Base-by-base conservation (phyloP, 495 filamentous ascomycete genomes). In the Hypoxylon lienhwacheense region DNA sequence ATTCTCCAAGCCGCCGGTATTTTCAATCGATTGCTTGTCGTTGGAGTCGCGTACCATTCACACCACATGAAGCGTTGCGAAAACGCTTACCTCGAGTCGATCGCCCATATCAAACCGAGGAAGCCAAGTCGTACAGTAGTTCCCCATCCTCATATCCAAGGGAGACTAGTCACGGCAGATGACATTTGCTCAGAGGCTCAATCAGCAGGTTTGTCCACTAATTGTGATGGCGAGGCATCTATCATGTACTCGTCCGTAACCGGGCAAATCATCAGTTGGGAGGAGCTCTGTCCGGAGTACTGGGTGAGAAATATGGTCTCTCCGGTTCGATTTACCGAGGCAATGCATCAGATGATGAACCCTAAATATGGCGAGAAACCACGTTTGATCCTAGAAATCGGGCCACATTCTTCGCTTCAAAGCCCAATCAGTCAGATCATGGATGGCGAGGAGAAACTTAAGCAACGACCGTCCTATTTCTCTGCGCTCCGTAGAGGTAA, bases 361-460 rank as follows among this genome's bases (percentile, higher is more conserved):
- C 10, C 32, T 3, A 39, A 54, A 35, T 26, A 11, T 22, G 33
- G 10, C 5, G 40, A 36, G 4, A 54, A 36, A 28, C 45, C 47
- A 16, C 56, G 32, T 31, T 28, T 53, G 19, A 45, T 63, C 2
- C 15, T 70, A 4, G 67, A 70, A 34, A 19, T 68, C n/a, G 60
- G 65, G 20, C 65, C 67, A 1, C 65, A 64, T 24, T 54, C 65
- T 3, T 56, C 82, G 1, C 67, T 86, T 0, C 68, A 75, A 44
- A 74, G 72, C 0, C 80, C 82, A 0, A 35, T 82, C n/a, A 67
- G 66, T 16, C 71, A 83, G 50, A 81, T 77, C 25, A 45, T 81
- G 19, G 59, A 65, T 16, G 32, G 35, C 16, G 56, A 52, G 22
- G 40, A 71, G 26, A 50, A 55, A 10, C 42, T 50, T 20, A 47